phyloP scores from a whole-genome alignment of 192 early-diverging fungal species.

The Borealophlyctis nickersoniae region DNA sequence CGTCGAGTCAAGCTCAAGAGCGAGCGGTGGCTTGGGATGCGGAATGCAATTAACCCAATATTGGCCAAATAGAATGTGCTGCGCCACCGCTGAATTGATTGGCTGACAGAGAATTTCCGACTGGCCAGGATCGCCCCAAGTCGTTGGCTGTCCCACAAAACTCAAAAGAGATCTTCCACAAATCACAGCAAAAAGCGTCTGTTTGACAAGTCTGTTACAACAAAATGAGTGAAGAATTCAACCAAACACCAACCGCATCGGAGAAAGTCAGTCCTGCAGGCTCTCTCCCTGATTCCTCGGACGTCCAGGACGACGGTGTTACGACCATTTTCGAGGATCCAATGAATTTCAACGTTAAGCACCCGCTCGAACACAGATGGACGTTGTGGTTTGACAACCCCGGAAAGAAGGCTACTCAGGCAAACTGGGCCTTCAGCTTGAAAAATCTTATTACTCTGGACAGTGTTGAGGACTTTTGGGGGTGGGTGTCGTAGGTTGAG shows the following conservation, averaged over 20 bases:
- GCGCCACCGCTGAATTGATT: too few species aligned
- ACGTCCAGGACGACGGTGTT: conserved; percentile 4
- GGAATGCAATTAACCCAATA: too few species aligned
- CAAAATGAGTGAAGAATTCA: neutral
- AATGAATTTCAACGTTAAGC: conserved; percentile 77
- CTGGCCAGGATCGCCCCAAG: too few species aligned
- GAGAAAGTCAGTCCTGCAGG: neutral
- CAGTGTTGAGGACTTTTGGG: conserved; percentile 97
- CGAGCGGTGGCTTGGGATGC: too few species aligned
- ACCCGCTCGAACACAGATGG: conserved; percentile 85
- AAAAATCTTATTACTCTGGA: conserved; percentile 89
- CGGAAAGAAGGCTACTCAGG: conserved; percentile 67
- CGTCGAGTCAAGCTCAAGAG: too few species aligned
- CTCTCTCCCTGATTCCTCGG: too few species aligned
- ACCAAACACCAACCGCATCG: neutral
- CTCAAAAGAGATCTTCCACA: too few species aligned
- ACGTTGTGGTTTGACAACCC: conserved; percentile 94
- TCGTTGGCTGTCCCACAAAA: too few species aligned
- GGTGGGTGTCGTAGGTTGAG: conserved; percentile 50
- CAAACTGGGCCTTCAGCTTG: conserved; percentile 79
- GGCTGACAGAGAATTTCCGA: too few species aligned
- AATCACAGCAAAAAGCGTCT: neutral
- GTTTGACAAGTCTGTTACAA: too few species aligned
- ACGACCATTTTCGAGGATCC: conserved; percentile 41
- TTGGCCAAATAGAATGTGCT: too few species aligned